Evolutionary conservation across 2,329 filamentous ascomycete species (phyloP).

Genomic region (Botrytis medusae): DNA sequence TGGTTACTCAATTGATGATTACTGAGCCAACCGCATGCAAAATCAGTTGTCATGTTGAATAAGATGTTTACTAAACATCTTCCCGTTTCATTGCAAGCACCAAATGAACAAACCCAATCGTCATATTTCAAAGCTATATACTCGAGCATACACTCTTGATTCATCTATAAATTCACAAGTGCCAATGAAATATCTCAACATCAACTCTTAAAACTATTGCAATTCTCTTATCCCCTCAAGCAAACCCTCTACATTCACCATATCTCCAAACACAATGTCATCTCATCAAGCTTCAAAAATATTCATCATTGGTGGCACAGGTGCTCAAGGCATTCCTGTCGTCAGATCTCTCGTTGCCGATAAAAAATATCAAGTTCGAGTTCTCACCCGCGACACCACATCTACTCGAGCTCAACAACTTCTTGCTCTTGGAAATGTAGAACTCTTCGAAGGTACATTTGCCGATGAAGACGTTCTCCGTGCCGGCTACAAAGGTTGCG

Average conservation of each 20-base stretch:
- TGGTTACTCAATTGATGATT: background rate
- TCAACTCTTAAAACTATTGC: background rate
- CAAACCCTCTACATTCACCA: background rate
- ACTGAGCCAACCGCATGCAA: background rate
- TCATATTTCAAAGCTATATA: slow-evolving; percentile 25
- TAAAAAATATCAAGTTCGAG: slow-evolving; percentile 46
- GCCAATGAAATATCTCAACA: slow-evolving; percentile 41
- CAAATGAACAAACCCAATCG: background rate
- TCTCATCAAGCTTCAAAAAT: slow-evolving; percentile 32
- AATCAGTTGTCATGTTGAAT: background rate
- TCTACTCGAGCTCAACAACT: slow-evolving; percentile 47
- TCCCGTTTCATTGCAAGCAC: background rate
- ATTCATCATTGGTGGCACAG: slow-evolving; percentile 51
- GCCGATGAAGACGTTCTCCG: slow-evolving; percentile 48
- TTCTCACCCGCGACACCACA: slow-evolving; percentile 49
- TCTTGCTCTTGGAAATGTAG: slow-evolving; percentile 46
- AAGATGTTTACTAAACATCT: background rate
- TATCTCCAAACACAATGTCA: slow-evolving; percentile 9
- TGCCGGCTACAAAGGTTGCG: slow-evolving; percentile 46
- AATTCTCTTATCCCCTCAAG: background rate
- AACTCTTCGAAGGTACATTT: slow-evolving; percentile 49
- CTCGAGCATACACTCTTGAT: slow-evolving; percentile 41
- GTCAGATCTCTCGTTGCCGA: slow-evolving; percentile 45
- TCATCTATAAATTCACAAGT: slow-evolving; percentile 57
- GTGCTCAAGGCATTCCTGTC: slow-evolving; percentile 52